Evolutionary conservation across 768 basidiomycete genomes (phyloP), one percentile per base, ranked within the genome.

Genomic region (Gymnopilus dilepis): DNA sequence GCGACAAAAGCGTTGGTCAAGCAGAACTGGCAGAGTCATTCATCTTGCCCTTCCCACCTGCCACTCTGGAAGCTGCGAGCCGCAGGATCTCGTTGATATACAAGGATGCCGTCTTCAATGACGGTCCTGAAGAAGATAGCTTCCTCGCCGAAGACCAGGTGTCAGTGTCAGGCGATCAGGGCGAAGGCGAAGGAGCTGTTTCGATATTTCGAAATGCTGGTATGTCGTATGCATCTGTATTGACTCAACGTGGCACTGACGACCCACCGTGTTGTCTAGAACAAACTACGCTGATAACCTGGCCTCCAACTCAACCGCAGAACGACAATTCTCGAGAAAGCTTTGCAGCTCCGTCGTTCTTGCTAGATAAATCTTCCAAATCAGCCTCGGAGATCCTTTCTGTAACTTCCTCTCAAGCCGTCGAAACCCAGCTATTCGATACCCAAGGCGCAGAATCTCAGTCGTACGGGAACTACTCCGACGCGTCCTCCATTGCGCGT

Each of bases 51-150:
- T 50, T 86, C n/a, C 84, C 82, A 4, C 76, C 80, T 11, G 82
- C 82, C 19, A 87, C 86, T 0, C 70, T 91, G 41, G 87, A 89
- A 64, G 87, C 83, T 4, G 90, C 88, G 7, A 89, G 83, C 69
- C 78, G 79, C n/a, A 79, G 88, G 38, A 86, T 94, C 43, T 92
- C 91, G 0, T 59, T 83, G 53, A 72, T 91, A 22, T 93, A 93
- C 67, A 78, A 86, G 67, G 90, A 90, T 57, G 79, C 87, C 28
- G 89, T 91, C n/a, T 92, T 92, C 63, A 76, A 81, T 43, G 79
- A 69, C 8, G 69, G 61, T 52, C 65, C 59, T 11, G 71, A 72
- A 6, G 65, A 58, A 15, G 62, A 67, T 19, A 60, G 58, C 47
- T 53, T 59, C 28, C 31, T 45, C 21, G 40, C 40, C 26, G 15